phyloP scores from a whole-genome alignment of 345 rosid genomes.

The Moricandia arvensis region DNA sequence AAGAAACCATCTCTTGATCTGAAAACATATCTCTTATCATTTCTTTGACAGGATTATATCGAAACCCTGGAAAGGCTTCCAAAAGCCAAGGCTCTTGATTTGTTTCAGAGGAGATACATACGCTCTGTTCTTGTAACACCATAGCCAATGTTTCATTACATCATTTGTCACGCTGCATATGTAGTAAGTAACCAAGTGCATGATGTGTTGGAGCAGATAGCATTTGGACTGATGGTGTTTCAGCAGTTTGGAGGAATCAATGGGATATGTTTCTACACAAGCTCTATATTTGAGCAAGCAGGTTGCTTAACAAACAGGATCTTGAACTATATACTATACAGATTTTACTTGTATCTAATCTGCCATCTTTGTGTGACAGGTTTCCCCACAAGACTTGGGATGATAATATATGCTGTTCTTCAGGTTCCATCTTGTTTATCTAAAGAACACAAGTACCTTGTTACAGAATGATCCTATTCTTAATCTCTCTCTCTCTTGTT shows the following conservation, averaged over 20 bases:
- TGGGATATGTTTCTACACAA: slow-evolving; percentile 73
- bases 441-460: not conserved
- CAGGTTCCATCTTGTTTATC: slow-evolving; percentile 55
- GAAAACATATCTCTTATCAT: slow-evolving; percentile 6
- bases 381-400: slow-evolving; percentile 65
- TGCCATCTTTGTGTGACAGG: slow-evolving; percentile 46
- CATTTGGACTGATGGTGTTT: slow-evolving; percentile 82
- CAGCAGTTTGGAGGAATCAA: slow-evolving; percentile 97
- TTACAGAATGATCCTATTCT: not conserved
- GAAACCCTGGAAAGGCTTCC: slow-evolving; percentile 72
- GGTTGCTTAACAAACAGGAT: slow-evolving; percentile 43
- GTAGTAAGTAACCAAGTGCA: slow-evolving; percentile 7
- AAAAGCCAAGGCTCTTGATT: slow-evolving; percentile 63
- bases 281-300: slow-evolving; percentile 79
- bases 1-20: slow-evolving; percentile 16
- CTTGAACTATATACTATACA: not conserved
- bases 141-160: not conserved
- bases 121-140: slow-evolving; percentile 65
- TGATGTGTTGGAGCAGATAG: slow-evolving; percentile 55
- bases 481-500: slow-evolving; percentile 1
- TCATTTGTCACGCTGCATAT: not conserved
- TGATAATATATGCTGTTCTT: slow-evolving; percentile 73
- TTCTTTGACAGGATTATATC: slow-evolving; percentile 64
- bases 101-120: slow-evolving; percentile 72
- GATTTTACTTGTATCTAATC: not conserved